Evolutionary conservation across 129 eudicot species (phyloP), one percentile per base, ranked within the genome.

Genomic region (Flaveria linearis): DNA sequence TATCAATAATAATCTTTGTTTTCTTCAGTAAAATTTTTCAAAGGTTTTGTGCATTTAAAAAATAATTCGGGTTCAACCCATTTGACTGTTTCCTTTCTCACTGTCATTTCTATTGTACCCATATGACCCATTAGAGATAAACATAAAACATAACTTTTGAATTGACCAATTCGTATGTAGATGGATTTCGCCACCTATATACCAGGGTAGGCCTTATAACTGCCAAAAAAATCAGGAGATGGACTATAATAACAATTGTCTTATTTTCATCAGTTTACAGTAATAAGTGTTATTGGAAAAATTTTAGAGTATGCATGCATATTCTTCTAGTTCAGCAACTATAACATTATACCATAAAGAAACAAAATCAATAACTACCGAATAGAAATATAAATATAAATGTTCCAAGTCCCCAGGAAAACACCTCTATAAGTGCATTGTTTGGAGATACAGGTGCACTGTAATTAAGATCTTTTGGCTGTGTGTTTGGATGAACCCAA

Each of bases 351-450:
- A 26, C 26, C 25, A 65, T 64, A 45, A 22, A 7, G 1, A 50
- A 58, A 56, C 25, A 11, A 45, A 18, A 64, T 17, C 49, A 49
- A 76, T 47, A 47, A 30, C 61, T 58, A 46, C 28, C 22, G 39
- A 45, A 5, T 73, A 66, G 46, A 36, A 71, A 45, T 64, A 51
- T 14, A 36, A 51, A 71, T 71, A 57, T 13, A 30, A 8, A 30
- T 12, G 39, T 41, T 78, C 68, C 28, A 74, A 67, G 51, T 26
- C 62, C 74, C 78, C 73, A 15, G 53, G 57, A 70, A 74, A 76
- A 77, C 81, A 93, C 98, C 98, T 93, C 96, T 74, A 45, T 42
- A 68, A 77, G 92, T 55, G 79, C 76, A 86, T 73, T 71, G 74
- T 61, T 85, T 69, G 97, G 89, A 75, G 93, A 86, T 57, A 46